These are phyloP conservation scores for Barnettozyma sp. DNA, from an alignment of 805 yeast species.

Conservation along the genomic window DNA sequence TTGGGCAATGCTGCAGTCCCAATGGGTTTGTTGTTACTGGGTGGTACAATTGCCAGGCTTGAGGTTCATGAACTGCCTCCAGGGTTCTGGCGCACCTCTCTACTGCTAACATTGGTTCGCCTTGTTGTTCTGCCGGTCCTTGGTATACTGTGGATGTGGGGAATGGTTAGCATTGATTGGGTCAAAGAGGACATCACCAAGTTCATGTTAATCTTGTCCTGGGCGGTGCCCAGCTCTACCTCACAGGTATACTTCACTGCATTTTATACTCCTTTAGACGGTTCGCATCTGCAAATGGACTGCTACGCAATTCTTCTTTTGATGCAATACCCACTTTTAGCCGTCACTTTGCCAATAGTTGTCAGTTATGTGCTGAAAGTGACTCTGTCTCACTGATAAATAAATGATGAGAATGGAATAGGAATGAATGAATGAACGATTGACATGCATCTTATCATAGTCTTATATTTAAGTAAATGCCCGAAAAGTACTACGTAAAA, in stretches of 20 bases:
- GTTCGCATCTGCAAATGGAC: constrained; percentile 58
- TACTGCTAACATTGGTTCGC: constrained; percentile 48
- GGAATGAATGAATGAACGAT: too few species aligned
- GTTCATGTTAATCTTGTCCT: constrained; percentile 67
- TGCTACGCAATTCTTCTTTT: constrained; percentile 73
- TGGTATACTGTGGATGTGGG: constrained; percentile 64
- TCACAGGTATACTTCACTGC: constrained; percentile 85
- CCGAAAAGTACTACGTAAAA: too few species aligned
- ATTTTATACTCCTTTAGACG: constrained; percentile 66
- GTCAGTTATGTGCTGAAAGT: constrained; percentile 21
- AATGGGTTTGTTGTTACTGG: constrained; percentile 70
- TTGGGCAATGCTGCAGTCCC: constrained; percentile 88
- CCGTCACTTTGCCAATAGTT: constrained; percentile 65
- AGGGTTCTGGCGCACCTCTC: constrained; percentile 66
- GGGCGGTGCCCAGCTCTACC: constrained; percentile 84
- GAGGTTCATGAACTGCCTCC: constrained; percentile 50
- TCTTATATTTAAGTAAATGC: too few species aligned
- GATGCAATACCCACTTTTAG: constrained; percentile 63
- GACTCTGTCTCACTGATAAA: constrained; percentile 4
- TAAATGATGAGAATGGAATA: too few species aligned
- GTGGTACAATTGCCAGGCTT: constrained; percentile 82
- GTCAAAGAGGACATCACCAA: constrained; percentile 48
- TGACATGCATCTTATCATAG: too few species aligned
- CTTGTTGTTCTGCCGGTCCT: constrained; percentile 71
- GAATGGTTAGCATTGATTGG: constrained; percentile 56